Evolutionary conservation across 805 yeast species (phyloP).

Genomic region (Hyphopichia homilentoma): DNA sequence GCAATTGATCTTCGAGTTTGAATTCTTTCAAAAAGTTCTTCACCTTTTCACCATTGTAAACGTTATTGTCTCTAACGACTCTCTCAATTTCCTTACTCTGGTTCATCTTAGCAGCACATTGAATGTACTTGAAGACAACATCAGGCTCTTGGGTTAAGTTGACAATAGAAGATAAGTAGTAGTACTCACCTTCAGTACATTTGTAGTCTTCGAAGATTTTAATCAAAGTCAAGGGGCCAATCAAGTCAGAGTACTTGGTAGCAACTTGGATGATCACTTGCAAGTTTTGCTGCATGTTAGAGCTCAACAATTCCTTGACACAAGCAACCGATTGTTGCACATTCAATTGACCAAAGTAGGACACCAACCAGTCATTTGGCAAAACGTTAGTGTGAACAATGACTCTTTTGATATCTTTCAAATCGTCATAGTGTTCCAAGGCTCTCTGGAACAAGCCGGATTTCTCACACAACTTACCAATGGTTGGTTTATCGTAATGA

Average conservation of each 20-base stretch:
- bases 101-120: constrained; percentile 85
- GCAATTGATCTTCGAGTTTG: constrained; percentile 89
- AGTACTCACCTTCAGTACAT: constrained; percentile 90
- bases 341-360: constrained; percentile 87
- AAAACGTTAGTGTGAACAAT: constrained; percentile 80
- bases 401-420: constrained; percentile 93
- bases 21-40: constrained; percentile 96
- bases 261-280: constrained; percentile 96
- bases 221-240: constrained; percentile 82
- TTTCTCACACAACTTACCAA: constrained; percentile 90
- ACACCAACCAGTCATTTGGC: constrained; percentile 91
- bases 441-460: constrained; percentile 97
- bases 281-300: constrained; percentile 77
- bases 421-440: constrained; percentile 89
- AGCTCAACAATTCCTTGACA: constrained; percentile 77
- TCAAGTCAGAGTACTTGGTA: constrained; percentile 89
- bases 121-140: constrained; percentile 93
- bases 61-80: constrained; percentile 88
- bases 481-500: constrained; percentile 90
- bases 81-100: constrained; percentile 95
- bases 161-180: constrained; percentile 89
- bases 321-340: constrained; percentile 91
- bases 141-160: constrained; percentile 91
- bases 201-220: constrained; percentile 91
- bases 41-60: constrained; percentile 95